phyloP scores from a whole-genome alignment of 371 early-diverging fungal species.

The Lichtheimia corymbifera region DNA sequence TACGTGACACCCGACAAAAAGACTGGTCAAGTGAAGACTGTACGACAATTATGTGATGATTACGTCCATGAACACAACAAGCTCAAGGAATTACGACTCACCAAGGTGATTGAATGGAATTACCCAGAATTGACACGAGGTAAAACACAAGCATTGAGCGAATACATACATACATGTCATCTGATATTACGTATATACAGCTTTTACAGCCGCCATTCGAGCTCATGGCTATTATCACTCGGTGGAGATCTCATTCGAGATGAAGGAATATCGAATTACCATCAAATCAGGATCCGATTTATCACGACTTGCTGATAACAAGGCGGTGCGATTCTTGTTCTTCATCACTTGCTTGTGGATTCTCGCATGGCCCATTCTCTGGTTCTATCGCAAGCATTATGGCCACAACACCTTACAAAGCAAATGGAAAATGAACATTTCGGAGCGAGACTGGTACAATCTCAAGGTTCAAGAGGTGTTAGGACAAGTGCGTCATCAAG shows the following conservation, averaged over 20 bases:
- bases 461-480: slow-evolving; percentile 8
- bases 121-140: slow-evolving; percentile 35
- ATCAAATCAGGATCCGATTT: slow-evolving; percentile 32
- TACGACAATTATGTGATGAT: slow-evolving; percentile 41
- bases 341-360: slow-evolving; percentile 46
- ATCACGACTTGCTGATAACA: slow-evolving; percentile 31
- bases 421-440: slow-evolving; percentile 38
- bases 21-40: slow-evolving; percentile 28
- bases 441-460: slow-evolving; percentile 39
- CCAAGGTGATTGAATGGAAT: slow-evolving; percentile 46
- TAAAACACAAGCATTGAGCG: slow-evolving; percentile 2
- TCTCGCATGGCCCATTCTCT: slow-evolving; percentile 32
- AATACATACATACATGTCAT: not conserved
- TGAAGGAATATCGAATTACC: slow-evolving; percentile 33
- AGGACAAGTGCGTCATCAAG: slow-evolving; percentile 7
- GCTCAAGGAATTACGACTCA: slow-evolving; percentile 42
- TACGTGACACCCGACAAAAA: slow-evolving; percentile 33
- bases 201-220: slow-evolving; percentile 42
- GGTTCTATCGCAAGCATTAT: slow-evolving; percentile 28
- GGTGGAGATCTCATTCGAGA: slow-evolving; percentile 34
- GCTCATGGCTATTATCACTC: slow-evolving; percentile 32
- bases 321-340: slow-evolving; percentile 24
- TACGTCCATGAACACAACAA: slow-evolving; percentile 33
- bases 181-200: slow-evolving; percentile 12
- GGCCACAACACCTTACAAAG: slow-evolving; percentile 40